A percentile compares a stretch with the other conserved stretches of the same genome.
phyloP scores from a whole-genome alignment of 192 early-diverging fungal genomes.

The Funneliformis mosseae region DNA sequence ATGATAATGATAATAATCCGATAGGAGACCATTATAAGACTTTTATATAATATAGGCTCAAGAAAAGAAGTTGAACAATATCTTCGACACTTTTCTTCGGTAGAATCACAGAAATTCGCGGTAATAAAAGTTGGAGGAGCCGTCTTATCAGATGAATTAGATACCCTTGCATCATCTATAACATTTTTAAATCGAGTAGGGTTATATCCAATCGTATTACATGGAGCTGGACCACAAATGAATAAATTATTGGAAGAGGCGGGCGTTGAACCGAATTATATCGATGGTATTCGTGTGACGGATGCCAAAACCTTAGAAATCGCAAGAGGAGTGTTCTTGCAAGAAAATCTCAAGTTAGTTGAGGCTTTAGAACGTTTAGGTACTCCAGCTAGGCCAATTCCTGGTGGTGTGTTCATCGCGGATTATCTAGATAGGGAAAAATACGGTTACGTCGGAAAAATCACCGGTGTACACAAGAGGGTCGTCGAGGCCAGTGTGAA shows the following conservation, averaged over 20 bases:
- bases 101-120: conserved; percentile 99
- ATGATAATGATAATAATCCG: neutral
- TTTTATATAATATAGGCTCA: conserved; percentile 98
- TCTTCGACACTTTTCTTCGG: conserved; percentile 92
- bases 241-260: conserved; percentile 89
- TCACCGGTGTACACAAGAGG: conserved; percentile 88
- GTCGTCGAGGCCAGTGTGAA: conserved; percentile 92
- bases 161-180: conserved; percentile 90
- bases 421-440: conserved; percentile 95
- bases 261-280: conserved; percentile 93
- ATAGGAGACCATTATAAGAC: conserved; percentile 83
- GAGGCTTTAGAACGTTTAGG: conserved; percentile 95
- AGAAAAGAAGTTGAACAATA: conserved; percentile 99
- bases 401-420: conserved; percentile 94
- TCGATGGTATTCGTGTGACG: conserved; percentile 95
- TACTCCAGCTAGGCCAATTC: conserved; percentile 94
- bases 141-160: conserved; percentile 94
- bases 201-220: conserved; percentile 97
- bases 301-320: conserved; percentile 91
- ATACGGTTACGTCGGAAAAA: conserved; percentile 93
- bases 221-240: conserved; percentile 97
- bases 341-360: conserved; percentile 96
- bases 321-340: conserved; percentile 91
- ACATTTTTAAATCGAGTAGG: conserved; percentile 98
- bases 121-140: conserved; percentile 99